phyloP scores from a whole-genome alignment of 495 filamentous ascomycete genomes.

The Tetracladium marchalianum region DNA sequence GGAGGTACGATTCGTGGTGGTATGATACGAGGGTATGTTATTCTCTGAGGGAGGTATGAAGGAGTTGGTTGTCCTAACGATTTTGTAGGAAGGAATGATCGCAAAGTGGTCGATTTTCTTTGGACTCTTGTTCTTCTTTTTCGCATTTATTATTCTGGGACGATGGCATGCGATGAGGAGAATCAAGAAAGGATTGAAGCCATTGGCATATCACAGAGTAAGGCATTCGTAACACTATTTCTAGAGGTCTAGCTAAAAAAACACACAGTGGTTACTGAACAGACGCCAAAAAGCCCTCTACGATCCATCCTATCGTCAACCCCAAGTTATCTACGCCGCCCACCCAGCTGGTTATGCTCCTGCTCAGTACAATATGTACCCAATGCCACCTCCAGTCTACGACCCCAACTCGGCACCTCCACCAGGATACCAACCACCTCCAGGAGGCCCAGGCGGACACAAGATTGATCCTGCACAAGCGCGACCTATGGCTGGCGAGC shows the following conservation, averaged over 20 bases:
- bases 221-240: conserved; percentile 9
- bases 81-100: conserved; percentile 42
- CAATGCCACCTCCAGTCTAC: conserved; percentile 19
- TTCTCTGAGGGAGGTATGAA: no score
- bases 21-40: no score
- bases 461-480: conserved; percentile 50
- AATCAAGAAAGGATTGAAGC: conserved; percentile 47
- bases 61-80: conserved; percentile 1
- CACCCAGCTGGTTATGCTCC: conserved; percentile 19
- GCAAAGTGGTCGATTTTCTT: conserved; percentile 64
- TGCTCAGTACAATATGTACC: conserved; percentile 43
- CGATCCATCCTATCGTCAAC: conserved; percentile 40
- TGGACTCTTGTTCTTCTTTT: conserved; percentile 36
- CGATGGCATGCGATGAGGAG: conserved; percentile 58
- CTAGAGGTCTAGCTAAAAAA: conserved; percentile 7
- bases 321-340: conserved; percentile 23
- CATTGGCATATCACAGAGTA: conserved; percentile 61
- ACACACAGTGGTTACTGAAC: conserved; percentile 50
- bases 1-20: no score
- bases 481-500: conserved; percentile 21
- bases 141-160: conserved; percentile 46
- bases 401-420: conserved; percentile 40
- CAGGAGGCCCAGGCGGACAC: conserved; percentile 25
- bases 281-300: conserved; percentile 41
- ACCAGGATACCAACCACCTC: conserved; percentile 45